These are phyloP conservation scores for Rhazya stricta DNA, from an alignment of 257 asterid species.

Conservation along the genomic window DNA sequence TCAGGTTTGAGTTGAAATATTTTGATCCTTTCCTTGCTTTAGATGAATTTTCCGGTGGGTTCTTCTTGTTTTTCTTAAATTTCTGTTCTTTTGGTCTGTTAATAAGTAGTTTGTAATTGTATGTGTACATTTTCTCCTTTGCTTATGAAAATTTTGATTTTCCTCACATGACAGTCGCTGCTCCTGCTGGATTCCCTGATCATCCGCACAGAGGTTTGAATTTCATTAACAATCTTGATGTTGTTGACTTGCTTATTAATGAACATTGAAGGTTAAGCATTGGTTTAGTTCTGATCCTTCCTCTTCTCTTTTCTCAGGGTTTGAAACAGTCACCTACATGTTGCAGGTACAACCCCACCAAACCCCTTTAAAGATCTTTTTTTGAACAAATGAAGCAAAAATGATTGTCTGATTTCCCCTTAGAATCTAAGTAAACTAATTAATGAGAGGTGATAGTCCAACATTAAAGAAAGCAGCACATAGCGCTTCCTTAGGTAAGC, in stretches of 20 bases:
- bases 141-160: background rate
- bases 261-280: background rate
- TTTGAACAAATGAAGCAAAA: background rate
- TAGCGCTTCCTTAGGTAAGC: slow-evolving; percentile 1
- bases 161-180: slow-evolving; percentile 48
- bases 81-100: background rate
- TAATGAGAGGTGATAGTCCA: slow-evolving; percentile 22
- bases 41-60: slow-evolving; percentile 82
- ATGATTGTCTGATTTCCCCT: background rate
- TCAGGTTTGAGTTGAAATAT: slow-evolving; percentile 70
- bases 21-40: slow-evolving; percentile 83
- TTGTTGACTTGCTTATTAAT: background rate
- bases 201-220: slow-evolving; percentile 93
- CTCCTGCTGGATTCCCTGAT: slow-evolving; percentile 98
- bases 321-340: slow-evolving; percentile 94
- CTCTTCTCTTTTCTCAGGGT: slow-evolving; percentile 42
- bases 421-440: background rate
- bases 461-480: slow-evolving; percentile 24
- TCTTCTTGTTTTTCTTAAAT: slow-evolving; percentile 3
- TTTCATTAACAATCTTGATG: background rate
- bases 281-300: background rate
- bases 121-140: slow-evolving; percentile 1
- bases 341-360: slow-evolving; percentile 51
- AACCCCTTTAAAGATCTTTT: background rate
- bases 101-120: background rate